Conservation (phyloP, 164 flowering plant genomes). For the Chimonanthus salicifolius region DNA sequence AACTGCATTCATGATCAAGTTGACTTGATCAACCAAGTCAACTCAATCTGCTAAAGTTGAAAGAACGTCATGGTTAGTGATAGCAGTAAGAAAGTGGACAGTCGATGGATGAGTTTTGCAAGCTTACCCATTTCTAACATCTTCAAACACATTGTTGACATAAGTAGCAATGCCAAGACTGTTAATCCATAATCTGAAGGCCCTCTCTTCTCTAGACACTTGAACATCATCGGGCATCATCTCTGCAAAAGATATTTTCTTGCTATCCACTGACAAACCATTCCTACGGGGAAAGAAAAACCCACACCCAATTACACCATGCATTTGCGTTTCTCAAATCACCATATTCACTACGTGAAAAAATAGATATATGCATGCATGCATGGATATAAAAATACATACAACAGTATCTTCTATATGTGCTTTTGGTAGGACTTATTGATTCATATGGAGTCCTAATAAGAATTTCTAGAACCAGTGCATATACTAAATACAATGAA, state of each 20-base stretch:
- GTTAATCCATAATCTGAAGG: constrained; percentile 86
- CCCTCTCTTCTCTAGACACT: constrained; percentile 84
- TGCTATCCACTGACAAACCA: constrained; percentile 69
- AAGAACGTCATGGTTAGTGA: neutral
- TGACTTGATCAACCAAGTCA: too few species aligned
- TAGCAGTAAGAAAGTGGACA: neutral
- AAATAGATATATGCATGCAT: too few species aligned
- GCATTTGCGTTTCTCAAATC: too few species aligned
- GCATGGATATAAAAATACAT: too few species aligned
- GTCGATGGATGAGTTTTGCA: neutral
- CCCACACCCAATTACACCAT: neutral
- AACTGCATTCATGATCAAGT: too few species aligned
- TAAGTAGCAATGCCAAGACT: constrained; percentile 72
- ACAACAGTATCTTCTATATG: too few species aligned
- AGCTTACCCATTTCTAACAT: constrained; percentile 87
- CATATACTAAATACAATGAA: too few species aligned
- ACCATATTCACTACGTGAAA: too few species aligned
- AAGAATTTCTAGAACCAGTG: too few species aligned
- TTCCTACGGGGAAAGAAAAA: constrained; percentile 41
- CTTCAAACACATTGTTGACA: constrained; percentile 88
- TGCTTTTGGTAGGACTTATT: too few species aligned
- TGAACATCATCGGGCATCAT: constrained; percentile 90
- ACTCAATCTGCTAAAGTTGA: too few species aligned
- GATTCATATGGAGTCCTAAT: too few species aligned
- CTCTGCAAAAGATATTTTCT: constrained; percentile 75